Base-by-base conservation (phyloP, 306 rosid genomes). In the Chamaecrista fasciculata region DNA sequence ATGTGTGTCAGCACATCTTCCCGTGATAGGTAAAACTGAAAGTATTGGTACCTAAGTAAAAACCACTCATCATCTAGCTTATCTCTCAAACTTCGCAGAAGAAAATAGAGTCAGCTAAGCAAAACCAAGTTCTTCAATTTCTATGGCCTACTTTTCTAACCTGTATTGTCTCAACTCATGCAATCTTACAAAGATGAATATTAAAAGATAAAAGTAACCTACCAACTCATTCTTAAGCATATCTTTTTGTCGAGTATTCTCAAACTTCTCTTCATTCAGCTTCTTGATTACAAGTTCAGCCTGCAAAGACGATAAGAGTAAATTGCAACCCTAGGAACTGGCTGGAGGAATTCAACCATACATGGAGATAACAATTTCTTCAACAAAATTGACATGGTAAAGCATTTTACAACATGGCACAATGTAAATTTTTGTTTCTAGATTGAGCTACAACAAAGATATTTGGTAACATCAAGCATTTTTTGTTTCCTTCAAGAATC, bases 161-260 rank as follows among this genome's bases (percentile, higher is more conserved):
- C 33, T 49, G 12, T 20, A 55, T 18, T 29, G 60, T 44, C 48
- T 60, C 47, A 33, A 14, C 18, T 52, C 61, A 43, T 60, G 66
- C 63, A 51, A 50, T 11, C 9, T 58, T 51, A 42, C 55, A 50
- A 24, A 11, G 24, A 57, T 25, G 69, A 31, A 16, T 25, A 72
- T 6, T 5, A 8, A 8, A 1, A 23, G 6, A 55, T 67, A 42
- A 20, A 19, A 57, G 24, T 10, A 37, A 71, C 86, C 44, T 72
- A 94, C 99, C 96, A 91, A 78, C 66, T 90, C 92, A 52, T 71
- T 73, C 81, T 85, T 81, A 36, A 94, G 89, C 69, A 73, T 59
- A 62, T 81, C 81, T 72, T 79, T 88, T 75, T 88, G 96, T 65
- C 42, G 70, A 44, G 25, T 76, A 69, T 80, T 78, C 53, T 23